phyloP scores from a whole-genome alignment of 768 basidiomycete species.

The Kwoniella dejecticola region DNA sequence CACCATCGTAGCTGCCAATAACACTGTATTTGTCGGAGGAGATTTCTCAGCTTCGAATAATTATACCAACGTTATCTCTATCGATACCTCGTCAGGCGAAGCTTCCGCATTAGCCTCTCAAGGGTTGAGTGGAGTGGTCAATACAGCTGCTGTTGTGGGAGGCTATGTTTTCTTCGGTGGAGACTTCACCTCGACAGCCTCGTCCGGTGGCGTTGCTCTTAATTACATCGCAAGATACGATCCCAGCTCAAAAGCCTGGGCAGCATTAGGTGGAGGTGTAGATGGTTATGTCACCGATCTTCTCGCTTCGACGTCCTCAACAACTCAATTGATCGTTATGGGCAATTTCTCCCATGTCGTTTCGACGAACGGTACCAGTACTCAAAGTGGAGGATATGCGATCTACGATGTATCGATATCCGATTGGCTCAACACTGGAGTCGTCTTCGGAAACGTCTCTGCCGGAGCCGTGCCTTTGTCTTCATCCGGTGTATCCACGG shows the following conservation, averaged over 20 bases:
- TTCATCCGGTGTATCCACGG: constrained; percentile 61
- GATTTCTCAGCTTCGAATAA: constrained; percentile 65
- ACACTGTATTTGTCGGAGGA: constrained; percentile 73
- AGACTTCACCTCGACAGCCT: constrained; percentile 70
- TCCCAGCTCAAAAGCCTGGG: constrained; percentile 68
- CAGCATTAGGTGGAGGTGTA: constrained; percentile 69
- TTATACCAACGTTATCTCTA: constrained; percentile 70
- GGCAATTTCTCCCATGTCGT: constrained; percentile 72
- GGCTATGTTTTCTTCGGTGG: constrained; percentile 78
- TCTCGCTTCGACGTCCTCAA: constrained; percentile 40
- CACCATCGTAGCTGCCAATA: constrained; percentile 65
- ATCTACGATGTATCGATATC: constrained; percentile 67
- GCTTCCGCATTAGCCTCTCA: constrained; percentile 63
- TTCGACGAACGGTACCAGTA: constrained; percentile 54
- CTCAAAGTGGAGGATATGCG: constrained; percentile 66
- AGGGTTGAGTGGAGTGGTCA: constrained; percentile 80
- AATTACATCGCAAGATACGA: constrained; percentile 72
- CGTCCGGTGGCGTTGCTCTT: constrained; percentile 60
- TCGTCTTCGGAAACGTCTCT: constrained; percentile 57
- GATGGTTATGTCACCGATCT: constrained; percentile 74
- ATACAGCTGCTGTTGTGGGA: constrained; percentile 63
- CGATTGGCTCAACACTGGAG: constrained; percentile 75
- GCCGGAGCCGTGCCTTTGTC: constrained; percentile 30
- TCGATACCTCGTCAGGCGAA: constrained; percentile 61
- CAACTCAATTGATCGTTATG: constrained; percentile 65